Evolutionary conservation across 2,329 filamentous ascomycete species (phyloP), one percentile per base, ranked within the genome.

Genomic region (Cordyceps cicadae): DNA sequence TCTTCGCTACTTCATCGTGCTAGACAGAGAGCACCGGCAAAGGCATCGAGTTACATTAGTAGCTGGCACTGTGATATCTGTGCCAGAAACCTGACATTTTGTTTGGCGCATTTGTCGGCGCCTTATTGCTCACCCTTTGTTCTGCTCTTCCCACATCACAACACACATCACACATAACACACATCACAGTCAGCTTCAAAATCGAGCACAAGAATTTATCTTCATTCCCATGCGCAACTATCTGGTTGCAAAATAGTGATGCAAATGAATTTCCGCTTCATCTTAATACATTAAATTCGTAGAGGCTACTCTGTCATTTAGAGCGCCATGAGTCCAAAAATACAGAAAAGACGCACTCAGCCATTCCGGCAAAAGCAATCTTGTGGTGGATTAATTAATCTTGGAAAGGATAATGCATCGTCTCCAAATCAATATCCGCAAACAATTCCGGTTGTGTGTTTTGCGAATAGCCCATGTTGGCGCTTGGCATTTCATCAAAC

Each of bases 401-500:
- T 45, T 61, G 45, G 24, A 51, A 61, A 24, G 4, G 71, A 26
- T 60, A 72, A 54, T 73, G 70, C 63, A 73, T 62, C 56, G 65
- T 68, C 53, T 73, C 70, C 75, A 77, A 79, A 54, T 80, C 76
- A 61, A 78, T 65, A 21, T 70, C 69, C n/a, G 72, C 69, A 62
- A 80, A 77, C 21, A 82, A 72, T 50, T 83, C 81, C 58, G 80
- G 79, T 41, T 81, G 79, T 3, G 77, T 77, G 15, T 74, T 74
- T 65, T 84, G 82, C 3, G 77, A 81, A 66, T 79, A 83, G 26
- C 79, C 79, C 45, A 79, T 71, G 50, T 77, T 75, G 39, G 81
- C 71, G 63, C 79, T 82, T 2, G 81, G 77, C 4, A 81, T 69
- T 45, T 82, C 77, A 14, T 72, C 75, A 63, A 84, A 84, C 2